These are phyloP conservation scores for Chaetomiaceae sp. DNA, from an alignment of 2,329 filamentous ascomycete genomes.

Conservation along the genomic window DNA sequence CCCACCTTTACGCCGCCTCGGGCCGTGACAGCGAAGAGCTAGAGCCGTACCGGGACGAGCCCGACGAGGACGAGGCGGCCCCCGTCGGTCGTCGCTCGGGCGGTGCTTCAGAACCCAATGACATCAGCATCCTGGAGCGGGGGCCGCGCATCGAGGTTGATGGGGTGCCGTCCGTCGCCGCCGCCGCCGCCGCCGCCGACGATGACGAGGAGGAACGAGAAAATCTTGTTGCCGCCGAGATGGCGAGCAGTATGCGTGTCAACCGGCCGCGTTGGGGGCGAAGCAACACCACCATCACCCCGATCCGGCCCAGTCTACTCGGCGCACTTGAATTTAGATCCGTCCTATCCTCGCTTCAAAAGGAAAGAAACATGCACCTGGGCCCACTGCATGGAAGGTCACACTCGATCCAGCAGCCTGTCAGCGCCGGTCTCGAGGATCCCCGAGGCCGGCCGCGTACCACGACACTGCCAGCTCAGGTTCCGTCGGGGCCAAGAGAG, in stretches of 20 bases:
- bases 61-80: conserved; percentile 49
- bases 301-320: conserved; percentile 87
- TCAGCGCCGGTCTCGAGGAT: conserved; percentile 8
- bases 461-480: conserved; percentile 15
- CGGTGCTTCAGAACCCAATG: conserved; percentile 28
- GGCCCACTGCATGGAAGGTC: conserved; percentile 21
- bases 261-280: conserved; percentile 61
- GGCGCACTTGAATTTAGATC: conserved; percentile 92
- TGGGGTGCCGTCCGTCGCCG: conserved; percentile 22
- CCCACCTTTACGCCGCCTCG: conserved; percentile 63
- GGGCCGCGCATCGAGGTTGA: conserved; percentile 47
- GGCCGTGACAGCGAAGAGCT: conserved; percentile 51
- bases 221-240: conserved; percentile 69
- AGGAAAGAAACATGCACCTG: conserved; percentile 58
- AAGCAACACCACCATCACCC: conserved; percentile 70
- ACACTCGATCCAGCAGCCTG: conserved; percentile 32
- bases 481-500: conserved; percentile 28
- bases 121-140: conserved; percentile 43
- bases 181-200: conserved; percentile 28
- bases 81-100: conserved; percentile 31
- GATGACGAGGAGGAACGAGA: conserved; percentile 50
- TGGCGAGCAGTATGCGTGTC: conserved; percentile 90
- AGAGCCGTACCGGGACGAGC: conserved; percentile 61
- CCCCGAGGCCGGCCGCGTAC: conserved; percentile 16
- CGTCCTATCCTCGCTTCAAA: conserved; percentile 80